phyloP scores from a whole-genome alignment of 169 alveolate species.

The Plasmodium coatneyi region DNA sequence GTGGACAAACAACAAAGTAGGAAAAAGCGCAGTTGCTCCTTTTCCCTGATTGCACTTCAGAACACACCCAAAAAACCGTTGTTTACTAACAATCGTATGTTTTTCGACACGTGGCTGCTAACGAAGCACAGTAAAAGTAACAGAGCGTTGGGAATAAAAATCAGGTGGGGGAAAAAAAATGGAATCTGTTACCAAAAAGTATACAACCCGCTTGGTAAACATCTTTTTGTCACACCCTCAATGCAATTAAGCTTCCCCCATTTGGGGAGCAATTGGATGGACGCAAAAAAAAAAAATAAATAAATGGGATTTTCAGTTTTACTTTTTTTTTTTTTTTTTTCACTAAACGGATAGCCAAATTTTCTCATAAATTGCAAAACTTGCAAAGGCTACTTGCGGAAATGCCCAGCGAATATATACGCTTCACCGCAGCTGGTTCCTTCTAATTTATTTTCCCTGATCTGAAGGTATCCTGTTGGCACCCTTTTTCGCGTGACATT shows the following conservation, averaged over 20 bases:
- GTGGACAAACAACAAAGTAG: not conserved
- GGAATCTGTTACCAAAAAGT: not conserved
- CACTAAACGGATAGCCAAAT: not conserved
- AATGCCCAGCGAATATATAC: not conserved
- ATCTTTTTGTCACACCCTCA: not conserved
- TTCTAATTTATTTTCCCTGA: not conserved
- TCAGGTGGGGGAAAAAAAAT: not conserved
- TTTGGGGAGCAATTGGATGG: not conserved
- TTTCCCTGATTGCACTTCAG: not conserved
- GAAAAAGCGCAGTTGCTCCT: not conserved
- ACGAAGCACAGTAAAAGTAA: not conserved
- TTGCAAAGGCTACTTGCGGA: not conserved
- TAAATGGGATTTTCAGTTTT: no score
- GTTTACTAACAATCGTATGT: not conserved
- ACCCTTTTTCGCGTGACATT: not conserved
- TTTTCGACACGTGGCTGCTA: no score
- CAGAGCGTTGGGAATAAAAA: not conserved
- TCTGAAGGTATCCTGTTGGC: not conserved
- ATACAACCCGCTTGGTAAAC: not conserved
- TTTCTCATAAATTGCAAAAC: not conserved
- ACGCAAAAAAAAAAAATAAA: not conserved
- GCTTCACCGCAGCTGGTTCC: not conserved
- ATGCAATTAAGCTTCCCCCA: not conserved
- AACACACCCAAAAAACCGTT: not conserved
- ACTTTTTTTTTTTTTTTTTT: no score